Evolutionary conservation across 306 rosid species (phyloP), one percentile per base, ranked within the genome.

Genomic region (Senna tora): DNA sequence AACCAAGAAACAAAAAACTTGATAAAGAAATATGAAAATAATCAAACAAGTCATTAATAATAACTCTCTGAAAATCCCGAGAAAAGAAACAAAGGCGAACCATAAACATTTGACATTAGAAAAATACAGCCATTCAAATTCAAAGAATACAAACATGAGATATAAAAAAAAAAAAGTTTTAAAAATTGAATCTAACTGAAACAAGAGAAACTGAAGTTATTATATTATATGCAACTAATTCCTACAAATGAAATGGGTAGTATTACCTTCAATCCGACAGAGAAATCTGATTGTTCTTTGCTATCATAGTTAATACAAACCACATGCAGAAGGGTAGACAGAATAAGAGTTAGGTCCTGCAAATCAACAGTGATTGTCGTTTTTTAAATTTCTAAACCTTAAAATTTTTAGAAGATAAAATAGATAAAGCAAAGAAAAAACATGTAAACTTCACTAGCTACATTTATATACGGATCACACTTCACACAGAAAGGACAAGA

Each of bases 261-360:
- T 41, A 51, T 38, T 62, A 93, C 98, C 98, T 93, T 93, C 74
- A 93, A 77, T 75, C 94, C 97, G 73, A 84, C 79, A 43, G 97
- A 87, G 74, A 87, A 89, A 89, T 77, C 92, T 72, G 97, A 80
- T 49, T 82, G 83, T 51, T 89, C 98, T 71, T 89, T 89, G 87
- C 76, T 86, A 70, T 90, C 90, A 75, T 74, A 89, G 76, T 89
- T 83, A 54, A 87, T 78, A 77, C 85, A 84, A 76, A 90, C 89
- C 80, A 89, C 97, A 0, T 93, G 94, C 60, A 93, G 89, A 65
- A 93, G 96, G 20, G 97, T 86, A 9, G 84, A 91, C 65, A 90
- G 79, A 80, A 87, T 84, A 68, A 86, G 75, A 13, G 87, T 90
- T 82, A 90, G 90, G 58, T 93, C 98, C 98, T 93, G 86, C 81